These are phyloP conservation scores for Pseudogymnoascus verrucosus DNA, from an alignment of 2,329 filamentous ascomycete genomes.

Conservation along the genomic window DNA sequence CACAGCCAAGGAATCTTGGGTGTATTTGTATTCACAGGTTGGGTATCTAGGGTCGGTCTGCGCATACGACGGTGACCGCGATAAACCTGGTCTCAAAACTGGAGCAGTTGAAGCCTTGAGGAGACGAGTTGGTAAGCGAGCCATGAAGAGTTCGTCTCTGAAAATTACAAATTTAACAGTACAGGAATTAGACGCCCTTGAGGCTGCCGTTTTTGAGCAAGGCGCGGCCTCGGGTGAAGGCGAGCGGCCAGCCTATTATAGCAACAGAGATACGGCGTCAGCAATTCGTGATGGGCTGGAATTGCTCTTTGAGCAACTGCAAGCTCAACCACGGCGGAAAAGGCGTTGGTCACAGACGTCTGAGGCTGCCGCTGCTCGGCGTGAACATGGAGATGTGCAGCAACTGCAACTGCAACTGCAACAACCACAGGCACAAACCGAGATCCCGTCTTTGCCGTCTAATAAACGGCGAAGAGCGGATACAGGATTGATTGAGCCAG, in stretches of 20 bases:
- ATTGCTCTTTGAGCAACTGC: conserved; percentile 8
- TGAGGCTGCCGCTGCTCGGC: conserved; percentile 18
- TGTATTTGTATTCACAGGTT: background rate
- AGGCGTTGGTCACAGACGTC: conserved; percentile 15
- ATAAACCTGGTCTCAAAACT: conserved; percentile 20
- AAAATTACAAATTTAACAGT: background rate
- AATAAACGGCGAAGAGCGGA: conserved; percentile 18
- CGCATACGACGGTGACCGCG: conserved; percentile 19
- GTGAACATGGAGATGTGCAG: conserved; percentile 17
- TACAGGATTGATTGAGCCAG: conserved; percentile 16
- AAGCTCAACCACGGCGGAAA: background rate
- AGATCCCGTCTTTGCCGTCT: background rate
- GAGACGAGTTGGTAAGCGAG: conserved; percentile 13
- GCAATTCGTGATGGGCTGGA: conserved; percentile 1
- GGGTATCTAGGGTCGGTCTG: conserved; percentile 11
- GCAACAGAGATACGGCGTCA: background rate
- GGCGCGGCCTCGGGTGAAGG: background rate
- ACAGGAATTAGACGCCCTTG: background rate
- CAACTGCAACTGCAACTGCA: background rate
- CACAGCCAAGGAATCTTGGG: background rate
- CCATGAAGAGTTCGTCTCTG: background rate
- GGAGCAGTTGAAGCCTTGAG: conserved; percentile 20
- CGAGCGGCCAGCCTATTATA: background rate
- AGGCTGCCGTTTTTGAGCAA: background rate
- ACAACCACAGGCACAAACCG: background rate